These are phyloP conservation scores for Cocos nucifera DNA, from an alignment of 176 grass and related monocot genomes.

Conservation along the genomic window DNA sequence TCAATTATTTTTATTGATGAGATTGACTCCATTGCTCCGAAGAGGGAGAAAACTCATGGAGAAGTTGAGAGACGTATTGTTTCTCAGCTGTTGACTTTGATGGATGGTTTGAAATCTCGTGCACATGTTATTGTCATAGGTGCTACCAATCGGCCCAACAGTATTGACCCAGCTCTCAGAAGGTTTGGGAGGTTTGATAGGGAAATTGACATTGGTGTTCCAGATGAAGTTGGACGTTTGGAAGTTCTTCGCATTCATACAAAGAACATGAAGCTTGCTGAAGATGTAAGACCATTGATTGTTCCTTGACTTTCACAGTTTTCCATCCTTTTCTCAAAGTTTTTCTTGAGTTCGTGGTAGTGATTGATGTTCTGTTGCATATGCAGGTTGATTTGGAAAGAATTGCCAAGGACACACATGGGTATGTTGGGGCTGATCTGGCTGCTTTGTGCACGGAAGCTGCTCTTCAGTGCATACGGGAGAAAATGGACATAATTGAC, in stretches of 20 bases:
- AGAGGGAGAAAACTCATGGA: constrained; percentile 41
- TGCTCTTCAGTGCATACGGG: constrained; percentile 34
- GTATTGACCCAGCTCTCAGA: constrained; percentile 33
- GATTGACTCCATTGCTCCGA: constrained; percentile 47
- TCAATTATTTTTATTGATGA: constrained; percentile 44
- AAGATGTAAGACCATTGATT: constrained; percentile 15
- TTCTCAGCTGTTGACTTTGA: constrained; percentile 47
- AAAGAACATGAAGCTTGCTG: constrained; percentile 31
- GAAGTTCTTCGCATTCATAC: constrained; percentile 49
- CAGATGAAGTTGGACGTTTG: constrained; percentile 44
- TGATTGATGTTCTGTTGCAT: no score
- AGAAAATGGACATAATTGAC: constrained; percentile 35
- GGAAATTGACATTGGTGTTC: constrained; percentile 48
- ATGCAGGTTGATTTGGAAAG: constrained; percentile 29
- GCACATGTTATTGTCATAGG: constrained; percentile 42
- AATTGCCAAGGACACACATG: constrained; percentile 30
- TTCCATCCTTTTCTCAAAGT: no score
- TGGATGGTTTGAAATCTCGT: constrained; percentile 37
- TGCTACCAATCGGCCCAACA: constrained; percentile 50
- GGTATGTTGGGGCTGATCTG: constrained; percentile 36
- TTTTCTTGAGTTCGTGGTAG: no score
- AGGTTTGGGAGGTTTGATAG: constrained; percentile 46
- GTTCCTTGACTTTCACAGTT: no score
- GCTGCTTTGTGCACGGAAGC: constrained; percentile 40
- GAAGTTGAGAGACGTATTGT: constrained; percentile 48